Percentiles rank a stretch among this genome's conserved stretches.
Evolutionary conservation across 2,329 filamentous ascomycete species (phyloP).

Genomic region (Podosphaera fusca): DNA sequence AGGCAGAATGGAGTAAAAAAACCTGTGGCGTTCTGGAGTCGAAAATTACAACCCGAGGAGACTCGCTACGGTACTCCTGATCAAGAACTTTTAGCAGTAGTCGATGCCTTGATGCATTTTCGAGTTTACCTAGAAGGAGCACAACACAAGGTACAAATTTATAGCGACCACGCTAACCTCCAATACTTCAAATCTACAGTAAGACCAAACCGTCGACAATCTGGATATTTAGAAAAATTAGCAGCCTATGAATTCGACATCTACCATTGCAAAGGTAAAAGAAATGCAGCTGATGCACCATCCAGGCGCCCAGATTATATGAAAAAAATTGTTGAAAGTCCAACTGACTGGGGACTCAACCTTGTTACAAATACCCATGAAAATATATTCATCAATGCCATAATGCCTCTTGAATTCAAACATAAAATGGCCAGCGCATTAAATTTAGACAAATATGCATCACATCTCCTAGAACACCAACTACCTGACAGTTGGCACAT

Average conservation of each 20-base stretch:
- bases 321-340: not conserved
- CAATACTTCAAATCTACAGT: not conserved
- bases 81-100: not conserved
- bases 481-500: no score
- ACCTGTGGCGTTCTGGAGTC: not conserved
- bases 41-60: constrained; percentile 1
- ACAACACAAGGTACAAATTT: not conserved
- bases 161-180: not conserved
- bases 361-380: not conserved
- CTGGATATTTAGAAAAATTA: not conserved
- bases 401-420: no score
- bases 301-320: not conserved
- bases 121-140: not conserved
- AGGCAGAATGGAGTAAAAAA: not conserved
- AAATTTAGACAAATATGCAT: no score
- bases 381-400: not conserved
- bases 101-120: not conserved
- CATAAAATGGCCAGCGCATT: no score
- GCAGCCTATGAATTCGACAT: not conserved
- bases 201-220: not conserved
- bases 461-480: no score
- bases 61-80: not conserved
- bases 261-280: not conserved
- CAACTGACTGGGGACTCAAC: not conserved
- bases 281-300: not conserved